A percentile compares a stretch with the other conserved stretches of the same genome.
Evolutionary conservation across 2,329 filamentous ascomycete genomes (phyloP).

Genomic region (Massarina eburnea): DNA sequence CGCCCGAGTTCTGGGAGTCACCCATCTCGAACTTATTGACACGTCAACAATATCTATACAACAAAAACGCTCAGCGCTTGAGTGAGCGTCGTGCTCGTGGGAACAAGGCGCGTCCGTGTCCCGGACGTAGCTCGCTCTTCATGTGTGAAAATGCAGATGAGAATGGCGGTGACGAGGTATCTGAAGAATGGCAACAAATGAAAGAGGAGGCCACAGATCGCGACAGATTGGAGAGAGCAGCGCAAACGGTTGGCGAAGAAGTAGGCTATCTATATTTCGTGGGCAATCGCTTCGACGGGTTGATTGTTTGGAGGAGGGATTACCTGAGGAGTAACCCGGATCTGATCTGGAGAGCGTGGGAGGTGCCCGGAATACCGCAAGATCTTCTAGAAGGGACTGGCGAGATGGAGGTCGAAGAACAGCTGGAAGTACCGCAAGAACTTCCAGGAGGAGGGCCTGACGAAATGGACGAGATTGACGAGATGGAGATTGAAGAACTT

Average conservation of each 20-base stretch:
- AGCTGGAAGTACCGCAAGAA: neutral
- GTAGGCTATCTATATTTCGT: conserved; percentile 34
- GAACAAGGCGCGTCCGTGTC: conserved; percentile 13
- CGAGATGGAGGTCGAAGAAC: neutral
- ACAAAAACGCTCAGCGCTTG: conserved; percentile 1
- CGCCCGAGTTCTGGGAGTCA: conserved; percentile 19
- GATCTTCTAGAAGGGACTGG: no score
- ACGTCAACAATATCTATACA: conserved; percentile 2
- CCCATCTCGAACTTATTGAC: conserved; percentile 15
- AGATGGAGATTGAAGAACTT: no score
- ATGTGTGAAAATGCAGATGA: conserved; percentile 19
- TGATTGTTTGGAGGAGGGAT: conserved; percentile 18
- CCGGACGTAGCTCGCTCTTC: conserved; percentile 24
- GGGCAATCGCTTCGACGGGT: conserved; percentile 8
- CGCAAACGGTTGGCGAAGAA: conserved; percentile 26
- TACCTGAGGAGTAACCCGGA: conserved; percentile 17
- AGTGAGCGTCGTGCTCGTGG: conserved; percentile 14
- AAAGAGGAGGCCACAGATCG: conserved; percentile 15
- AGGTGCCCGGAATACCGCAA: neutral
- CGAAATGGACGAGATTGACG: no score
- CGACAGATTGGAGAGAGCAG: conserved; percentile 13
- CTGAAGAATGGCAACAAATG: conserved; percentile 9
- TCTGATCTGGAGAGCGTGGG: conserved; percentile 14
- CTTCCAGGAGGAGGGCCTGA: no score
- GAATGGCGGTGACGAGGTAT: conserved; percentile 11